Evolutionary conservation across 2,329 filamentous ascomycete species (phyloP).

Genomic region (Arthrobotrys megalospora): DNA sequence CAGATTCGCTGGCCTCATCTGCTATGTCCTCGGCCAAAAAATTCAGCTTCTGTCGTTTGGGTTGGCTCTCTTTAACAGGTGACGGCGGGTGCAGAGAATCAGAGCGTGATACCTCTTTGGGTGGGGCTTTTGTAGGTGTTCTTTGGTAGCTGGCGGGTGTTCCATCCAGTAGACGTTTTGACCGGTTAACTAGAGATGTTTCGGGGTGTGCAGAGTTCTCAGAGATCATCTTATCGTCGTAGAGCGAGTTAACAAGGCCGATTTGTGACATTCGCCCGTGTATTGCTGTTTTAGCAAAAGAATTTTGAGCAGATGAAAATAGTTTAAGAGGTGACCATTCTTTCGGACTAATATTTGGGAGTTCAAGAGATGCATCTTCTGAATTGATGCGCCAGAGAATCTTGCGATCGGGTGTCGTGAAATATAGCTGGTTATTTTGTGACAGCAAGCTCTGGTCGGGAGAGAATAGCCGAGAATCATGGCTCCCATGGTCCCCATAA

Average conservation of each 20-base stretch:
- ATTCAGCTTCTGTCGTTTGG: constrained; percentile 52
- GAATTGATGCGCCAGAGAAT: constrained; percentile 18
- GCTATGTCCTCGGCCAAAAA: constrained; percentile 1
- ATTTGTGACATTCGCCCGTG: constrained; percentile 45
- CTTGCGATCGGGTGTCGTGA: constrained; percentile 45
- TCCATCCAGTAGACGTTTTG: constrained; percentile 48
- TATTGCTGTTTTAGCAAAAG: constrained; percentile 27
- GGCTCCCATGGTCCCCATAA: constrained; percentile 5
- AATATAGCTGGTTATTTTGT: constrained; percentile 40
- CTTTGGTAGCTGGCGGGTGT: constrained; percentile 31
- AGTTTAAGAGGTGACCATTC: constrained; percentile 39
- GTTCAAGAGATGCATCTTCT: constrained; percentile 15
- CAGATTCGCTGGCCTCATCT: constrained; percentile 11
- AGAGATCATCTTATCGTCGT: constrained; percentile 12
- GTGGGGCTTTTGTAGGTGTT: constrained; percentile 3
- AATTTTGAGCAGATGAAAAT: constrained; percentile 41
- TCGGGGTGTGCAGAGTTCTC: constrained; percentile 9
- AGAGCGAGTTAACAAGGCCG: constrained; percentile 26
- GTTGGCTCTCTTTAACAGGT: constrained; percentile 50
- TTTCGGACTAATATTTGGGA: constrained; percentile 13
- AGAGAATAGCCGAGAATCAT: constrained; percentile 1
- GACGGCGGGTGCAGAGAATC: constrained; percentile 40
- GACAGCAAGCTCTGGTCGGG: constrained; percentile 28
- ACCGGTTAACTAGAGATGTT: constrained; percentile 29
- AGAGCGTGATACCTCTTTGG: constrained; percentile 19